Conservation (phyloP, 1,284 basidiomycete genomes). For the Melampsora occidentalis region DNA sequence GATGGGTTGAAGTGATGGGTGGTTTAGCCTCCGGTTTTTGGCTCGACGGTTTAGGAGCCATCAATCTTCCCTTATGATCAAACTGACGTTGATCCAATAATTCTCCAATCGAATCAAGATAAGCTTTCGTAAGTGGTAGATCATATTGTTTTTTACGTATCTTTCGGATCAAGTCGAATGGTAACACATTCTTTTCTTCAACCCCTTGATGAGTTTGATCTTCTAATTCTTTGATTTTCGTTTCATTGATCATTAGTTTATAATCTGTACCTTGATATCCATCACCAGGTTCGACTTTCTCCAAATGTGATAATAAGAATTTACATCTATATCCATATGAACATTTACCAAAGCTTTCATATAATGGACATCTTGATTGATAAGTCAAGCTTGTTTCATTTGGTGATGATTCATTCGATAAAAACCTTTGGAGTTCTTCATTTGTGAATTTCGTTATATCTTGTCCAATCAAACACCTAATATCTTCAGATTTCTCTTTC, state of each 20-base stretch:
- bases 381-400: no score
- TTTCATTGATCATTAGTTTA: background rate
- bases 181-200: background rate
- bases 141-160: conserved; percentile 28
- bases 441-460: background rate
- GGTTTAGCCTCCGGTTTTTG: background rate
- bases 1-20: no score
- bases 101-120: conserved; percentile 11
- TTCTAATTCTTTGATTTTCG: background rate
- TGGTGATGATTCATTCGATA: background rate
- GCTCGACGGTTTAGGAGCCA: background rate
- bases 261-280: background rate
- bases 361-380: background rate
- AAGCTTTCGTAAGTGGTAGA: conserved; percentile 43
- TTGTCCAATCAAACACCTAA: conserved; percentile 57
- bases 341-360: background rate
- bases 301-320: conserved; percentile 7
- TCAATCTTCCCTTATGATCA: conserved; percentile 5
- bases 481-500: conserved; percentile 69
- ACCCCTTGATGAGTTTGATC: background rate
- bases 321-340: background rate
- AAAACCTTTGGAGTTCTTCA: background rate
- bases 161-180: background rate
- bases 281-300: background rate
- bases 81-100: conserved; percentile 15